These are phyloP conservation scores for Pyricularia sp. DNA, from an alignment of 2,329 filamentous ascomycete species.

Conservation along the genomic window DNA sequence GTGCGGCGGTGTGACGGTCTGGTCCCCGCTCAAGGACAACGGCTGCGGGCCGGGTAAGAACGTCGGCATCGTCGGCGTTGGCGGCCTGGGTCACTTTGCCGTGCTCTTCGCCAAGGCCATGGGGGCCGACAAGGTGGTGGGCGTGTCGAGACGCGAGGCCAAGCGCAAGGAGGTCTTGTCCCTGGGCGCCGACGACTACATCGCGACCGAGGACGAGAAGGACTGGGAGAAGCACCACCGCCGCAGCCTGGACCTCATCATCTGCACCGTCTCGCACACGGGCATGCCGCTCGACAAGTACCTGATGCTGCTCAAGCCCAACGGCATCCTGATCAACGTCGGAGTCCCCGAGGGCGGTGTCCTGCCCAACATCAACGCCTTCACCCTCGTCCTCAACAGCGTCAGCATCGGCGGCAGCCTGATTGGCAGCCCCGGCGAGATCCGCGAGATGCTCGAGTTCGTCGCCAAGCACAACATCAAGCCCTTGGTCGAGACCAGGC, in stretches of 20 bases:
- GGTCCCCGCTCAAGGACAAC: constrained; percentile 9
- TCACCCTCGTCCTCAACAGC: constrained; percentile 47
- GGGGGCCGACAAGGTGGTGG: constrained; percentile 12
- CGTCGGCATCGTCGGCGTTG: constrained; percentile 11
- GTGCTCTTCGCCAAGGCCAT: constrained; percentile 12
- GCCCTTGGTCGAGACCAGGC: constrained; percentile 45
- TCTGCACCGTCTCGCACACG: constrained; percentile 43
- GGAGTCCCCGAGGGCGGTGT: constrained; percentile 48
- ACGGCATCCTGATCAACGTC: constrained; percentile 57
- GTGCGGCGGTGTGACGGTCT: constrained; percentile 12
- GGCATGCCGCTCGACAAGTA: constrained; percentile 56
- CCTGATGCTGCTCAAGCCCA: constrained; percentile 54
- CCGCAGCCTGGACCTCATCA: constrained; percentile 46
- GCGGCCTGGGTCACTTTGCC: constrained; percentile 12
- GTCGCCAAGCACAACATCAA: constrained; percentile 48
- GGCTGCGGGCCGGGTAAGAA: constrained; percentile 8
- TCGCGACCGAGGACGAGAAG: constrained; percentile 33
- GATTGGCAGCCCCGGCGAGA: constrained; percentile 46
- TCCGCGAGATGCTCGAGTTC: constrained; percentile 54
- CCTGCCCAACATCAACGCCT: constrained; percentile 38
- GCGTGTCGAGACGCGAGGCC: constrained; percentile 8
- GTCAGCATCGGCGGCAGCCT: constrained; percentile 36
- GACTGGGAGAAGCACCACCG: constrained; percentile 45
- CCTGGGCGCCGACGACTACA: constrained; percentile 12
- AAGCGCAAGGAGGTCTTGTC: constrained; percentile 10